These are phyloP conservation scores for Alternaria hordeiaustralica DNA, from an alignment of 2,329 filamentous ascomycete genomes.

Conservation along the genomic window DNA sequence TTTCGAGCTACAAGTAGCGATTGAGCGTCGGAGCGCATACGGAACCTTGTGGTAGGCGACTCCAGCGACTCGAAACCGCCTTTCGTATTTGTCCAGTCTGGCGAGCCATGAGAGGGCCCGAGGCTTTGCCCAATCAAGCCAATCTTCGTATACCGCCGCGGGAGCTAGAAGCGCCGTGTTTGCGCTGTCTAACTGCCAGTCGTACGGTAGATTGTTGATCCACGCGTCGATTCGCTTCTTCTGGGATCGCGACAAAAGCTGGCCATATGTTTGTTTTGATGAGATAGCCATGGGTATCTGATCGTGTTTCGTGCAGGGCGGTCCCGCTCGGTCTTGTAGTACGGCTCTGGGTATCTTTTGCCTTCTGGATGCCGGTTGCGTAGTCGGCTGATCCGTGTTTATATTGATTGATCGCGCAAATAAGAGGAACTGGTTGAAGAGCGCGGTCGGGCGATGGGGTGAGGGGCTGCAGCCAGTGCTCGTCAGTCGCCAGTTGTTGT, in stretches of 20 bases:
- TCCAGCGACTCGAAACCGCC: conserved; percentile 6
- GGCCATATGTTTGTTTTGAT: background rate
- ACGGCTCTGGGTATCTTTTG: background rate
- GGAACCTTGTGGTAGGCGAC: conserved; percentile 10
- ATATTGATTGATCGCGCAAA: background rate
- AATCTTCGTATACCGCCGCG: conserved; percentile 4
- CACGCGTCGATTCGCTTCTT: background rate
- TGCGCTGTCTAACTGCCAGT: background rate
- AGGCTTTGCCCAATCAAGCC: conserved; percentile 4
- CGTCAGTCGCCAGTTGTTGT: background rate
- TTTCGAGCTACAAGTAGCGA: background rate
- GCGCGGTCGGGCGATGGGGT: too few species aligned
- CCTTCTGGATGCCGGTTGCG: background rate
- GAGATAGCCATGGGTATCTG: background rate
- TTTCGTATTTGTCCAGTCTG: conserved; percentile 8
- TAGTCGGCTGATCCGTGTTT: background rate
- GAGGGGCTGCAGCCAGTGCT: background rate
- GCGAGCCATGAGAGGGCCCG: conserved; percentile 2
- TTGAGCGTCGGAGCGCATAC: background rate
- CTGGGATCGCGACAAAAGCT: background rate
- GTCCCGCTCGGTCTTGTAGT: background rate
- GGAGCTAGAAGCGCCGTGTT: background rate
- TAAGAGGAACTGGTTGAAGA: background rate
- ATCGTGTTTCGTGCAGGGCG: background rate
- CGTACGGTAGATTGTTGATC: background rate